Evolutionary conservation across 2,329 filamentous ascomycete species (phyloP).

Genomic region (Exophiala alcalophila): DNA sequence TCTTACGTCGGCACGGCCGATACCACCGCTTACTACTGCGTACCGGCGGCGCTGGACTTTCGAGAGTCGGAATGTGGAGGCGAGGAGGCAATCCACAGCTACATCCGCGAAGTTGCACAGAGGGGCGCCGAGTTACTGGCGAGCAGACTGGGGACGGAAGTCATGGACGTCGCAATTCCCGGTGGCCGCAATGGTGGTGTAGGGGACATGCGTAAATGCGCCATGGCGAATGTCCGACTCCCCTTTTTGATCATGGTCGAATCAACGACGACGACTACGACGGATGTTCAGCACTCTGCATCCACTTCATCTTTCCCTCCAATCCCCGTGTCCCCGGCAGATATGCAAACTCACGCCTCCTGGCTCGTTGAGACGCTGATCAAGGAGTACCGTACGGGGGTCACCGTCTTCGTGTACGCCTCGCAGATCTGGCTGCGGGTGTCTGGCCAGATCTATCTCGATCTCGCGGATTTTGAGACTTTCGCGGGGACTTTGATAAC

Average conservation of each 20-base stretch:
- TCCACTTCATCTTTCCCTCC: too few species aligned
- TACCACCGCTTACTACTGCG: conserved; percentile 65
- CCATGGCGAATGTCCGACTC: conserved; percentile 68
- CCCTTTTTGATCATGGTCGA: neutral
- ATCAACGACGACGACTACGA: too few species aligned
- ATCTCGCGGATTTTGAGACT: conserved; percentile 64
- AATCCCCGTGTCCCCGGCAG: too few species aligned
- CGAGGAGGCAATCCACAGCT: conserved; percentile 64
- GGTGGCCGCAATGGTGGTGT: too few species aligned
- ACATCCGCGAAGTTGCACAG: conserved; percentile 60
- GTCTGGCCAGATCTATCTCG: conserved; percentile 78
- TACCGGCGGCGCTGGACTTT: conserved; percentile 70
- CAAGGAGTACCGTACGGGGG: neutral
- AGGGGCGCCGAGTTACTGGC: conserved; percentile 61
- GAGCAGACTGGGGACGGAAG: conserved; percentile 61
- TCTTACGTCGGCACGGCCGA: conserved; percentile 74
- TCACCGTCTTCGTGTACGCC: conserved; percentile 54
- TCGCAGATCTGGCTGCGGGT: conserved; percentile 66
- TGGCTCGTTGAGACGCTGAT: too few species aligned
- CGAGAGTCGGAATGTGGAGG: conserved; percentile 65
- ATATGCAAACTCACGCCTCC: too few species aligned
- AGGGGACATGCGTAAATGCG: too few species aligned
- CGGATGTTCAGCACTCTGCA: too few species aligned
- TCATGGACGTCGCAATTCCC: conserved; percentile 50
- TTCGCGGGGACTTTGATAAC: neutral